Base-by-base conservation (phyloP, 495 filamentous ascomycete species). In the Sordaria brevicollis region DNA sequence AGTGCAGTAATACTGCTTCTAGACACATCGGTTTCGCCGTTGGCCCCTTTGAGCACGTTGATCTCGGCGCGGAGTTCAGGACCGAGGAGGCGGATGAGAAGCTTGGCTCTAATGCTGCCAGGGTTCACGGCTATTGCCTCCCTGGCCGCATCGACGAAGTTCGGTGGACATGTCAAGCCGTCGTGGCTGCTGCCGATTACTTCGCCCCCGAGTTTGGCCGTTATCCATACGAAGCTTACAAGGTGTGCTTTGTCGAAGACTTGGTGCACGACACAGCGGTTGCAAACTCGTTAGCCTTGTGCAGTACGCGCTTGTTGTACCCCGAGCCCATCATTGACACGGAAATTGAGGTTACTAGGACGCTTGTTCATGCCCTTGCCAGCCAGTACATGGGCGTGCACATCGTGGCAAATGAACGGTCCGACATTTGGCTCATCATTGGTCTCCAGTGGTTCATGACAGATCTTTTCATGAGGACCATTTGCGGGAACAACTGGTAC, bases 401-500 rank as follows among this genome's bases (percentile, higher is more conserved):
- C 71, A 89, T 99, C 57, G 88, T 95, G 62, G 90, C 95, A 2
- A 89, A 91, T 73, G 86, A 90, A 36, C 87, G 89, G 41, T 82
- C 80, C n/a, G 95, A 99, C 76, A 89, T 84, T 15, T 99, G 95
- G 95, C 87, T 93, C n/a, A 90, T 93, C 10, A 87, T 94, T 71
- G 96, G 95, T 4, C 90, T 96, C 66, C 90, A 93, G 25, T 94
- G 92, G 84, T 97, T 91, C 80, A 94, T 98, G 82, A 92, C 96
- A 8, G 93, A 95, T 71, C 85, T 91, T 2, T 98, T 94, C 79
- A 91, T 98, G 88, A 92, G 87, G 73, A 88, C 85, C 68, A 83
- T 99, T 15, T 94, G 91, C 77, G 95, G 95, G 2, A 96, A 94
- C 72, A 99, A 99, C 75, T 93, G 96, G 75, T 94, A 95, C 74